phyloP scores from a whole-genome alignment of 768 basidiomycete species.

The Leccinum obscurum region DNA sequence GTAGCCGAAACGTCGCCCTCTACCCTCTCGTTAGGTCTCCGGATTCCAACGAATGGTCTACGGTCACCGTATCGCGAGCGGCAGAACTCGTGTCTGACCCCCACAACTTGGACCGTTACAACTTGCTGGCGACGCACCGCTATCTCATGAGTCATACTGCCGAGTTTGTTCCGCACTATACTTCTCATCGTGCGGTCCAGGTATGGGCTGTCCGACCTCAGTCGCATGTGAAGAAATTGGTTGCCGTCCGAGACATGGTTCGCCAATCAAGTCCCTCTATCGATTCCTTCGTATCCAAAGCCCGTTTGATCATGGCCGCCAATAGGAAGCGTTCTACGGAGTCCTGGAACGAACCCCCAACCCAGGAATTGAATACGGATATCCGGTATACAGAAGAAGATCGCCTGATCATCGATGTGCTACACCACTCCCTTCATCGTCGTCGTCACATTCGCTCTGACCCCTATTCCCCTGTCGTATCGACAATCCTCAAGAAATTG shows the following conservation, averaged over 20 bases:
- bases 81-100: constrained; percentile 43
- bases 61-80: constrained; percentile 55
- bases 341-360: constrained; percentile 33
- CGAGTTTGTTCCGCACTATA: constrained; percentile 52
- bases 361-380: constrained; percentile 28
- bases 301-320: constrained; percentile 39
- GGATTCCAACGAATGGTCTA: constrained; percentile 53
- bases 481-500: constrained; percentile 59
- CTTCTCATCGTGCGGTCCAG: constrained; percentile 47
- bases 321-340: constrained; percentile 32
- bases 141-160: constrained; percentile 55
- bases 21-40: constrained; percentile 48
- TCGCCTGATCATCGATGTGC: constrained; percentile 55
- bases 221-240: constrained; percentile 52
- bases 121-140: constrained; percentile 57
- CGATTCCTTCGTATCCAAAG: constrained; percentile 52
- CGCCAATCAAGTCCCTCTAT: constrained; percentile 41
- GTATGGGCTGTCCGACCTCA: constrained; percentile 64
- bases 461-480: constrained; percentile 55
- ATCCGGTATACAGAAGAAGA: constrained; percentile 54
- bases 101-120: constrained; percentile 30
- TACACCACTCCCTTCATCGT: constrained; percentile 52
- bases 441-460: constrained; percentile 54
- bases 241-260: constrained; percentile 50
- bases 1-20: constrained; percentile 26